Evolutionary conservation across 345 rosid genomes (phyloP).

Genomic region (Crucihimalaya himalaica): DNA sequence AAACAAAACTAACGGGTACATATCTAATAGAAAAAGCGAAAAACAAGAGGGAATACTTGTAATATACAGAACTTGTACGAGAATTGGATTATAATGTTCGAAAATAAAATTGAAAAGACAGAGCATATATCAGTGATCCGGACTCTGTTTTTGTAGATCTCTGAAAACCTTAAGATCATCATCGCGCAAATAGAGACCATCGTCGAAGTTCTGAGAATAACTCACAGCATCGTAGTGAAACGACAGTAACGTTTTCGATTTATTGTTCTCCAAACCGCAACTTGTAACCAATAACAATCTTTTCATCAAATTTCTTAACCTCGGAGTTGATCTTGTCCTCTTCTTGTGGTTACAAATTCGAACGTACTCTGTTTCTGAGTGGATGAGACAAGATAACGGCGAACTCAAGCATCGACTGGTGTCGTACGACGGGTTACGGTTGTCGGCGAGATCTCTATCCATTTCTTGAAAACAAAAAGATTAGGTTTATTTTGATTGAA

Average conservation of each 20-base stretch:
- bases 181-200: conserved; percentile 44
- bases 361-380: conserved; percentile 51
- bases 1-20: not conserved
- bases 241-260: conserved; percentile 52
- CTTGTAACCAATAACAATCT: conserved; percentile 42
- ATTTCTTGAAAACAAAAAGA: conserved; percentile 15
- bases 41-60: too few species aligned
- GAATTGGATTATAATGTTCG: not conserved
- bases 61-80: not conserved
- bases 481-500: not conserved
- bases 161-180: conserved; percentile 24
- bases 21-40: too few species aligned
- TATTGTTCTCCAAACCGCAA: conserved; percentile 46
- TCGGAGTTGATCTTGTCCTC: conserved; percentile 34
- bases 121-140: not conserved
- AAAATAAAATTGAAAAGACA: not conserved
- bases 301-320: conserved; percentile 55
- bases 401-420: conserved; percentile 45
- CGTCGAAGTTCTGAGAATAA: conserved; percentile 80
- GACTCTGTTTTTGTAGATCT: conserved; percentile 7
- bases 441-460: conserved; percentile 48
- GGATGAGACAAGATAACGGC: conserved; percentile 49
- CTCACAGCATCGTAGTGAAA: conserved; percentile 81
- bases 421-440: conserved; percentile 42
- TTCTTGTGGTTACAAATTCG: conserved; percentile 44